A percentile compares a stretch with the other conserved stretches of the same genome.
Evolutionary conservation across 2,329 filamentous ascomycete species (phyloP).

Genomic region (Aspergillus piperis): DNA sequence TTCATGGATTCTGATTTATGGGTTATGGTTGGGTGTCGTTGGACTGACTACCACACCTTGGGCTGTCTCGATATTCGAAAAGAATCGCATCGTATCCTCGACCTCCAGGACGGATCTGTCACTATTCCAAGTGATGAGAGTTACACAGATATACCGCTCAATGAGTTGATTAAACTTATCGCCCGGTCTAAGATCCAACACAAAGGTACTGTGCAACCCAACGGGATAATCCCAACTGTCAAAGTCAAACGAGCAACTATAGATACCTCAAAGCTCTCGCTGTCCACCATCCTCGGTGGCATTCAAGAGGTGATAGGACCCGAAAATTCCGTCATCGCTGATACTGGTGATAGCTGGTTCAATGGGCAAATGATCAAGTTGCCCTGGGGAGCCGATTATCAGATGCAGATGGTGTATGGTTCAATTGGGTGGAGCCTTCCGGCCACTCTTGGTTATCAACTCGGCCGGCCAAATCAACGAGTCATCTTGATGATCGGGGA

Average conservation of each 20-base stretch:
- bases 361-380: slow-evolving; percentile 5
- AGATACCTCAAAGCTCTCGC: too few relatives aligned
- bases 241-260: too few relatives aligned
- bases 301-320: background rate
- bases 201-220: too few relatives aligned
- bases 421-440: slow-evolving; percentile 20
- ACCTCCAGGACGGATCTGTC: too few relatives aligned
- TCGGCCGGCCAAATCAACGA: slow-evolving; percentile 6
- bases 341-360: slow-evolving; percentile 16
- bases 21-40: slow-evolving; percentile 6
- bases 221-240: too few relatives aligned
- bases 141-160: too few relatives aligned
- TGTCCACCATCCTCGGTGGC: too few relatives aligned
- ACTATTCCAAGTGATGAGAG: too few relatives aligned
- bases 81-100: too few relatives aligned
- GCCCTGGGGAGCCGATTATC: slow-evolving; percentile 1
- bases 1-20: slow-evolving; percentile 11
- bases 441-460: slow-evolving; percentile 1
- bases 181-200: too few relatives aligned
- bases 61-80: too few relatives aligned
- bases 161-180: too few relatives aligned
- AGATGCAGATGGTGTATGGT: slow-evolving; percentile 14
- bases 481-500: slow-evolving; percentile 16
- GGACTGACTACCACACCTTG: slow-evolving; percentile 1
- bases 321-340: slow-evolving; percentile 8